Percentiles rank a stretch among this genome's conserved stretches.
Evolutionary conservation across 2,329 filamentous ascomycete species (phyloP).

Genomic region (Phyllosticta paracitricarpa): DNA sequence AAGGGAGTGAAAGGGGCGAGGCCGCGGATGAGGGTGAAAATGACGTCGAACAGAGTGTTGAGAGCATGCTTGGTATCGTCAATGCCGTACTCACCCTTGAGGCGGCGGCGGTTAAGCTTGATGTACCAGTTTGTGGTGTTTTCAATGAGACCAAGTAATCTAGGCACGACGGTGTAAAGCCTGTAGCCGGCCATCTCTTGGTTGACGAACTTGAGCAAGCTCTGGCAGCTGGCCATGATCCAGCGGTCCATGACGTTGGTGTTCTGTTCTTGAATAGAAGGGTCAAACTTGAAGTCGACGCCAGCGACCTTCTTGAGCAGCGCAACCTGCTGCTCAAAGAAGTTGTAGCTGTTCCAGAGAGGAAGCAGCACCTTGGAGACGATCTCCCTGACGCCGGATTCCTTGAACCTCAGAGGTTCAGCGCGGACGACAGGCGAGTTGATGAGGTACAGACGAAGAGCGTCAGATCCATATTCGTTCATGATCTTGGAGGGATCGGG

Average conservation of each 20-base stretch:
- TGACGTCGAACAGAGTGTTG: constrained; percentile 87
- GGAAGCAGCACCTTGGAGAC: constrained; percentile 84
- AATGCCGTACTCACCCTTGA: constrained; percentile 81
- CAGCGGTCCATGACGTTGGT: constrained; percentile 92
- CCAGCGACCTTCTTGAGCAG: constrained; percentile 78
- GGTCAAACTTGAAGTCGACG: constrained; percentile 69
- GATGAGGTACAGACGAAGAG: constrained; percentile 88
- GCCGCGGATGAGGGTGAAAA: constrained; percentile 79
- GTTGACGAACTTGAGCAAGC: constrained; percentile 82
- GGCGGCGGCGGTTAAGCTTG: constrained; percentile 78
- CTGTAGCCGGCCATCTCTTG: constrained; percentile 72
- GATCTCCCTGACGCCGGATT: constrained; percentile 86
- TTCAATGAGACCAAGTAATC: constrained; percentile 74
- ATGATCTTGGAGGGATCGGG: constrained; percentile 79
- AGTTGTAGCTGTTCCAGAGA: constrained; percentile 94
- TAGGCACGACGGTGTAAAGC: constrained; percentile 79
- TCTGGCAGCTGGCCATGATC: constrained; percentile 90
- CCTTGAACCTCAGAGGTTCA: constrained; percentile 84
- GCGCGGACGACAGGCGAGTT: constrained; percentile 92
- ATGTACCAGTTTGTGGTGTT: constrained; percentile 99
- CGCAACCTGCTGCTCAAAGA: constrained; percentile 81
- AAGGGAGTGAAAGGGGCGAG: constrained; percentile 94
- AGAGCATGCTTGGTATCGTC: constrained; percentile 83
- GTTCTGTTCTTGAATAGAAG: constrained; percentile 62
- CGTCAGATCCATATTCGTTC: constrained; percentile 81